A percentile compares a stretch with the other conserved stretches of the same genome.
These are phyloP conservation scores for Pyricularia grisea DNA, from an alignment of 2,329 filamentous ascomycete genomes.

Conservation along the genomic window DNA sequence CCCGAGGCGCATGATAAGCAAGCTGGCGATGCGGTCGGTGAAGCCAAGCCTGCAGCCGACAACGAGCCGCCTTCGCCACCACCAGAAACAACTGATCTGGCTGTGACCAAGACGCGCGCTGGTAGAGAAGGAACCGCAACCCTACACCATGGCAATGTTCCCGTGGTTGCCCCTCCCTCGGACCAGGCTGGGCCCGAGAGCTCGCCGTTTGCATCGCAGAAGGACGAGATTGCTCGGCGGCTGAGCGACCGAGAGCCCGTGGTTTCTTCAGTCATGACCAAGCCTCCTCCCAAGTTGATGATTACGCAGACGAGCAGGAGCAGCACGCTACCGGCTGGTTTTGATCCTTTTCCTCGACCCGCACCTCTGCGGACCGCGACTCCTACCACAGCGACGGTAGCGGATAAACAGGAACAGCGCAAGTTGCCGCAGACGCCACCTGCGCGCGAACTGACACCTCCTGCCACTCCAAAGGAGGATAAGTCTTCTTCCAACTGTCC, in stretches of 20 bases:
- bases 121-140: not conserved
- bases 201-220: conserved; percentile 3
- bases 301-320: not conserved
- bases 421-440: not conserved
- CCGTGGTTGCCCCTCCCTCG: not conserved
- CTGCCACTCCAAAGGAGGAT: not conserved
- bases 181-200: not conserved
- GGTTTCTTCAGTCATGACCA: not conserved
- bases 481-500: not conserved
- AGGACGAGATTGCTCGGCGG: conserved; percentile 2
- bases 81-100: not conserved
- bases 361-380: not conserved
- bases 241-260: not conserved
- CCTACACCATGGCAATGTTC: not conserved
- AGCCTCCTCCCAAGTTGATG: not conserved
- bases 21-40: not conserved
- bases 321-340: conserved; percentile 3
- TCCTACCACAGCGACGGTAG: not conserved
- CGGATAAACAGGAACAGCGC: not conserved
- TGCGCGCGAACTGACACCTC: not conserved
- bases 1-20: not conserved
- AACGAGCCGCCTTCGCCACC: not conserved
- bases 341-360: conserved; percentile 4
- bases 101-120: not conserved
- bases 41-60: not conserved